Base-by-base conservation (phyloP, 805 yeast genomes). In the Teunomyces aglyptinius region DNA sequence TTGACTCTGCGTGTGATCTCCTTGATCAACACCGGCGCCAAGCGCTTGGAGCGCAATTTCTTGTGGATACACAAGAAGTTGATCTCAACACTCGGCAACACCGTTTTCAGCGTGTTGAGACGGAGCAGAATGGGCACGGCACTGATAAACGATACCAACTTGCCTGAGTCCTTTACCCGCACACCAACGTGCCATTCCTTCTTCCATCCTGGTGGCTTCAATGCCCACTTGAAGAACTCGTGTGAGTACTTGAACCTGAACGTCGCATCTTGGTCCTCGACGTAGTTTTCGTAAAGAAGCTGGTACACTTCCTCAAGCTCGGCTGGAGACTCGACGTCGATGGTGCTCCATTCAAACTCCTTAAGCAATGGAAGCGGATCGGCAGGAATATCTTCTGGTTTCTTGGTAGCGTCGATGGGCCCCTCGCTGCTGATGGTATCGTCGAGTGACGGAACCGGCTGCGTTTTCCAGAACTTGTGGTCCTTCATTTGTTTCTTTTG, bases 381-480 rank as follows among this genome's bases (percentile, higher is more conserved):
- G 41, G 74, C 79, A 5, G 91, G 80, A 33, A 94, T 78, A 48
- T 90, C 90, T 4, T 67, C 86, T 2, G 91, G 83, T 0, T 81
- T 82, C 61, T 88, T 89, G 6, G 58, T 42, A 26, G 58, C 54
- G 56, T 90, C 95, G 53, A 91, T 89, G 6, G 96, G 92, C 0
- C 97, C 97, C 59, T 89, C 96, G 8, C 72, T 64, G 5, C 69
- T 75, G 38, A 85, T 74, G 38, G 71, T 63, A 58, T 85, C 94
- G 60, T 87, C 87, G 52, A 91, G 82, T 26, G 74, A 75, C 6
- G 90, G 79, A 16, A 94, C 98, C 0, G 99, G 99, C 68, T 94
- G 99, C 2, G 99, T 94, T 60, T 86, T 88, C 99, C 99, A 94
- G 69, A 94, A 94, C 70, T 87, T 89, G 73, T 91, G 89, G 60